These are phyloP conservation scores for Smithsoniella earleae DNA, from an alignment of 163 green algal genomes.

Conservation along the genomic window DNA sequence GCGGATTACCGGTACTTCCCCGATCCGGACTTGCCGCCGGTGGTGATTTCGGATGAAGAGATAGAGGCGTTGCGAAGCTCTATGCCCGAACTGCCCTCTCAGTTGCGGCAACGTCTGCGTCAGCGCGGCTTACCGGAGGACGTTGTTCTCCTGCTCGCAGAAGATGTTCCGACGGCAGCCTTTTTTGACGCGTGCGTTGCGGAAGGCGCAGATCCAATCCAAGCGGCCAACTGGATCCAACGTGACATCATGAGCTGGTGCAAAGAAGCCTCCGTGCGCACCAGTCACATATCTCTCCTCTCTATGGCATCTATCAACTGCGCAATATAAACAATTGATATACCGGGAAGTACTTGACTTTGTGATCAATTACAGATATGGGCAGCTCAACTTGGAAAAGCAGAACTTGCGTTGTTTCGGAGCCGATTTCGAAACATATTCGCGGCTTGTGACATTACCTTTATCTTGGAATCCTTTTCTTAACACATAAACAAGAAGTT, in stretches of 20 bases:
- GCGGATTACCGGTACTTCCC: slow-evolving; percentile 95
- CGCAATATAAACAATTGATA: too few relatives aligned
- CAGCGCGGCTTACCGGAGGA: slow-evolving; percentile 46
- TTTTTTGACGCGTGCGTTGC: slow-evolving; percentile 65
- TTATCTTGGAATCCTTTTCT: too few relatives aligned
- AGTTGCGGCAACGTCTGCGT: slow-evolving; percentile 45
- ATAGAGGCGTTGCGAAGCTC: slow-evolving; percentile 44
- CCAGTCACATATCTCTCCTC: too few relatives aligned
- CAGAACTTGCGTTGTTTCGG: too few relatives aligned
- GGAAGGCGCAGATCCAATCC: slow-evolving; percentile 60
- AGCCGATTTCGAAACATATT: too few relatives aligned
- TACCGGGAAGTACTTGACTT: too few relatives aligned
- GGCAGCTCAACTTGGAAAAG: too few relatives aligned
- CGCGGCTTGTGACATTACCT: too few relatives aligned
- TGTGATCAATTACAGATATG: too few relatives aligned
- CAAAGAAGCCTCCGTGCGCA: slow-evolving; percentile 48
- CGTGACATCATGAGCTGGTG: slow-evolving; percentile 80
- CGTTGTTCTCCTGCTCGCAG: slow-evolving; percentile 70
- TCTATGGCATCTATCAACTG: background rate
- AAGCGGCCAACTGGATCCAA: slow-evolving; percentile 89
- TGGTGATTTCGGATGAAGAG: slow-evolving; percentile 56
- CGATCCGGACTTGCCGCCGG: slow-evolving; percentile 83
- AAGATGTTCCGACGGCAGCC: slow-evolving; percentile 58
- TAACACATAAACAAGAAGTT: too few relatives aligned
- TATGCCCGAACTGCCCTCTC: slow-evolving; percentile 71